Conservation (phyloP, 1,284 basidiomycete genomes). For the Trametes sp. region DNA sequence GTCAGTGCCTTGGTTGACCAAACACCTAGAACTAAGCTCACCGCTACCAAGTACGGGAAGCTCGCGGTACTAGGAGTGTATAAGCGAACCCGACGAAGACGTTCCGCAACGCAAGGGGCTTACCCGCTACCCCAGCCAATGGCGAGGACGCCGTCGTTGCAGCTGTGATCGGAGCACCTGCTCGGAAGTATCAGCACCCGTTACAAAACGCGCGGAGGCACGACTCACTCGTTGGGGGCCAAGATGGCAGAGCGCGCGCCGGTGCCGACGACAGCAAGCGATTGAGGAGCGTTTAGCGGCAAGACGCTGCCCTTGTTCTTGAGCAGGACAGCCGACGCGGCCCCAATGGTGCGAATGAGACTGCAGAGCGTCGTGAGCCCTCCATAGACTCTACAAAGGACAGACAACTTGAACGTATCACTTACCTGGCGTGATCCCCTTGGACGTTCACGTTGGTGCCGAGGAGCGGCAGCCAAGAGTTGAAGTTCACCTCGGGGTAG, state of each 20-base stretch:
- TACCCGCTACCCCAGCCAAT: constrained; percentile 67
- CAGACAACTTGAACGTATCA: neutral
- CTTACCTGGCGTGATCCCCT: constrained; percentile 64
- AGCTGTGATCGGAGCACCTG: constrained; percentile 53
- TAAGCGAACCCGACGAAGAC: neutral
- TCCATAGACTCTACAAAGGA: too few species aligned
- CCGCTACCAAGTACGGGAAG: constrained; percentile 59
- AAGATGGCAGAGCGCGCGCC: constrained; percentile 62
- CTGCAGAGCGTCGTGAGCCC: constrained; percentile 33
- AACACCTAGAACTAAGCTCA: constrained; percentile 37
- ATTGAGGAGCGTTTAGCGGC: constrained; percentile 53
- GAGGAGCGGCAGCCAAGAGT: constrained; percentile 41
- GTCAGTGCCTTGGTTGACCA: too few species aligned
- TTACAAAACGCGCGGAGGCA: neutral
- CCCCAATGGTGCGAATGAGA: constrained; percentile 63
- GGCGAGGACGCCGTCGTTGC: constrained; percentile 66
- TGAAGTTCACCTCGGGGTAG: constrained; percentile 56
- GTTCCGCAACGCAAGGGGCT: constrained; percentile 11
- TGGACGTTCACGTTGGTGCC: constrained; percentile 69
- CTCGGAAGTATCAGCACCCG: constrained; percentile 17
- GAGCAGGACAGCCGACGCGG: constrained; percentile 64
- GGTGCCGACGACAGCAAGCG: constrained; percentile 52
- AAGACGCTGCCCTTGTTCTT: constrained; percentile 65
- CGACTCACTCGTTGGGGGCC: constrained; percentile 62
- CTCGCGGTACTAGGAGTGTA: constrained; percentile 47